Base-by-base conservation (phyloP, 1,284 basidiomycete species). In the Ustilago loliicola region DNA sequence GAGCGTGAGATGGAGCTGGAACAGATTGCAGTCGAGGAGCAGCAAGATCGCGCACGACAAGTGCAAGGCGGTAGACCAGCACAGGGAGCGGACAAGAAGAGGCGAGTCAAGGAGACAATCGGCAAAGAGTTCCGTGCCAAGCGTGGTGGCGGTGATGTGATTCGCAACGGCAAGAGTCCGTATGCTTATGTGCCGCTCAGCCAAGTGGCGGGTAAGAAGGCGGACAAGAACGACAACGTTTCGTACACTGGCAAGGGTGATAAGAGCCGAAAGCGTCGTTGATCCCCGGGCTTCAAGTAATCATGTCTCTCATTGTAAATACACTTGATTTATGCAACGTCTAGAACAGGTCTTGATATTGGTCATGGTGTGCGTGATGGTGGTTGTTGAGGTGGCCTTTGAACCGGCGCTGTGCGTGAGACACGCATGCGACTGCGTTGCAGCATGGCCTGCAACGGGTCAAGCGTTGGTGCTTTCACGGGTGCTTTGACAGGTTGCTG, bases 151-250 rank as follows among this genome's bases (percentile, higher is more conserved):
- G 85, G 85, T 23, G 85, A 86, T 56, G 89, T 98, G 86, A 96
- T 94, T 87, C 90, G 91, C 27, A 92, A 92, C 42, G 88, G 94
- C 57, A 88, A 89, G 57, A 95, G 96, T 83, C 97, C 97, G 1
- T 99, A 94, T 87, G 95, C 94, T 21, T 99, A 98, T 86, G 83
- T 85, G 8, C 83, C 84, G 30, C 72, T 85, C 38, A 72, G 74
- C 38, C 67, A 82, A 51, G 80, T 85, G 1, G 74, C 79, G 3
- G 80, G 79, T 15, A 85, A 85, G 72, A 80, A 77, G 62, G 62
- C 59, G n/a, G 61, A 58, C 47, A 73, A 66, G 55, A 59, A 66
- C 48, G 73, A 64, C 23, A 58, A 61, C 27, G 61, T 82, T 4
- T 64, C 69, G 54, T 77, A 77, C 57, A 82, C 78, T 11, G 80